Percentiles rank a stretch among this genome's conserved stretches.
phyloP scores from a whole-genome alignment of 176 grass and related monocot genomes.

The Cenchrus fungigraminus region DNA sequence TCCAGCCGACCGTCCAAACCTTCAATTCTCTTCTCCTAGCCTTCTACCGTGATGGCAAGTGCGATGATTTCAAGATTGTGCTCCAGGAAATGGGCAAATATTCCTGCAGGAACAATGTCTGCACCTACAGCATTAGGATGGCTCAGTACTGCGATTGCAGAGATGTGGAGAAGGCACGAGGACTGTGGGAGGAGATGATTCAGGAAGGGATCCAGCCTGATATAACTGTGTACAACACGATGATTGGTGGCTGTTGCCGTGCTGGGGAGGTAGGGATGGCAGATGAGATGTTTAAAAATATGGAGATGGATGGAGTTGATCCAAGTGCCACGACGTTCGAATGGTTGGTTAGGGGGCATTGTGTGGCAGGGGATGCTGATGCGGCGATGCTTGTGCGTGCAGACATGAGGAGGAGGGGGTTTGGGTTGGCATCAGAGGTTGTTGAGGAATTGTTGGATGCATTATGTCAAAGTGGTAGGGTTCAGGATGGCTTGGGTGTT shows the following conservation, averaged over 20 bases:
- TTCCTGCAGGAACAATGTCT: slow-evolving; percentile 22
- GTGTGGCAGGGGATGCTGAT: slow-evolving; percentile 36
- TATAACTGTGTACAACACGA: slow-evolving; percentile 58
- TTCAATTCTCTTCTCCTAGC: slow-evolving; percentile 26
- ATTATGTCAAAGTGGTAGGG: slow-evolving; percentile 53
- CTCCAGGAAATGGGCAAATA: slow-evolving; percentile 23
- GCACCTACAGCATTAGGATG: slow-evolving; percentile 22
- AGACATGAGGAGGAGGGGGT: slow-evolving; percentile 65
- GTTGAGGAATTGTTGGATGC: slow-evolving; percentile 52
- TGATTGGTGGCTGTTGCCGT: slow-evolving; percentile 14
- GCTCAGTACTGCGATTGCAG: not conserved
- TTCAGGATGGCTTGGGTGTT: slow-evolving; percentile 51
- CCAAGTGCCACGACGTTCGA: slow-evolving; percentile 56
- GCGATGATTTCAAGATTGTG: slow-evolving; percentile 7
- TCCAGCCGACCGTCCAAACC: slow-evolving; percentile 12
- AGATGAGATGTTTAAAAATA: slow-evolving; percentile 65
- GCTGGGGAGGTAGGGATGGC: slow-evolving; percentile 44
- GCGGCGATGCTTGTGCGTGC: slow-evolving; percentile 54
- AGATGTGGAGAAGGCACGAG: not conserved
- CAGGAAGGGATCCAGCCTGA: slow-evolving; percentile 37
- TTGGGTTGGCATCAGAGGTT: slow-evolving; percentile 36
- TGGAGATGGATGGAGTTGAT: slow-evolving; percentile 49
- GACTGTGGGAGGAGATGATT: slow-evolving; percentile 27
- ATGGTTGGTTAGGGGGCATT: slow-evolving; percentile 60
- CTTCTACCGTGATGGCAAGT: slow-evolving; percentile 5